These are phyloP conservation scores for Nematocida sp. DNA, from an alignment of 371 early-diverging fungal genomes.

Conservation along the genomic window DNA sequence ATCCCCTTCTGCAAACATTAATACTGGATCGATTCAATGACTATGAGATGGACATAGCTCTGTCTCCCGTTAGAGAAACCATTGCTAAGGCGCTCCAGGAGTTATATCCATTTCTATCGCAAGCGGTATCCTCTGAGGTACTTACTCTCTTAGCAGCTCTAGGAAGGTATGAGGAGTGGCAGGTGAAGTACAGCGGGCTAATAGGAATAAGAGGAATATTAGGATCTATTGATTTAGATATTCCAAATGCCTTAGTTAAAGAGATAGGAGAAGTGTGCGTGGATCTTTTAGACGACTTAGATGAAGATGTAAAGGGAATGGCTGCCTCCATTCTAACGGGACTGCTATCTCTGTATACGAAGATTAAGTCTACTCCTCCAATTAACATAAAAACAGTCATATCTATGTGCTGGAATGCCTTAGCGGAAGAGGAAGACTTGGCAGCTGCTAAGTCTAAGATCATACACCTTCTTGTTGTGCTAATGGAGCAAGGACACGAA, in stretches of 20 bases:
- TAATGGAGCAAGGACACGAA: constrained; percentile 20
- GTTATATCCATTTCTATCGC: constrained; percentile 49
- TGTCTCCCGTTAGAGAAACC: constrained; percentile 65
- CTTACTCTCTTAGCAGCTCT: constrained; percentile 51
- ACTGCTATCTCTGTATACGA: constrained; percentile 25
- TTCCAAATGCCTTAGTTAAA: background rate
- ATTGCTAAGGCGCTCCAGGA: constrained; percentile 55
- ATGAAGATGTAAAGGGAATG: constrained; percentile 66
- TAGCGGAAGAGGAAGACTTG: constrained; percentile 61
- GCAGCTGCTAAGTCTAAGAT: constrained; percentile 60
- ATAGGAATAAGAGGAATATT: constrained; percentile 54
- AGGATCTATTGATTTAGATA: background rate
- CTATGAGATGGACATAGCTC: constrained; percentile 62
- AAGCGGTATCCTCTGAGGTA: constrained; percentile 33
- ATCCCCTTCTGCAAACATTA: constrained; percentile 60
- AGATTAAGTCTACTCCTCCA: background rate
- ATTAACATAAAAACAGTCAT: constrained; percentile 27
- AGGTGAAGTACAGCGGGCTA: constrained; percentile 64
- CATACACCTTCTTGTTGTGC: constrained; percentile 45
- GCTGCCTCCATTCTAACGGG: constrained; percentile 59
- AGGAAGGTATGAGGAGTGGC: constrained; percentile 63
- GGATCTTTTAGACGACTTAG: constrained; percentile 50
- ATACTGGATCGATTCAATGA: constrained; percentile 66
- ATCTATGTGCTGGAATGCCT: constrained; percentile 54
- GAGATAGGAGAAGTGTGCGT: constrained; percentile 39